Conservation (phyloP, 306 rosid genomes). For the Prunus campanulata region DNA sequence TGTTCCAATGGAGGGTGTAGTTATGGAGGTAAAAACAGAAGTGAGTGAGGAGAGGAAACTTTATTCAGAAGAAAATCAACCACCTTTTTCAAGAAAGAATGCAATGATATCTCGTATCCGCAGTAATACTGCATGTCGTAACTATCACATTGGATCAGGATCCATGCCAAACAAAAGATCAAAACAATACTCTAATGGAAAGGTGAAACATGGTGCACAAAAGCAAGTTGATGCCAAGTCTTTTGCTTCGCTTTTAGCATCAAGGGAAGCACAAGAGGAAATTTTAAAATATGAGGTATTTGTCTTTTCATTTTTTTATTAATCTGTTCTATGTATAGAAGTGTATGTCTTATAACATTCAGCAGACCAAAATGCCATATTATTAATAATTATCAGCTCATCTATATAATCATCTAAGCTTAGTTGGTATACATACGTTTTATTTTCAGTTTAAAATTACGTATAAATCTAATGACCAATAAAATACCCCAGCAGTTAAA, state of each 20-base stretch:
- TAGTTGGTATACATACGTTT: too few species aligned
- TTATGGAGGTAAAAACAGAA: constrained; percentile 47
- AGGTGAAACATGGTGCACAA: constrained; percentile 47
- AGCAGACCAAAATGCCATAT: not conserved
- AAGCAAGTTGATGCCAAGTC: constrained; percentile 69
- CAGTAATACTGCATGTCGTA: constrained; percentile 61
- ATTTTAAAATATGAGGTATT: constrained; percentile 67
- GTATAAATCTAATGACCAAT: too few species aligned
- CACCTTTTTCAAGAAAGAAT: constrained; percentile 51
- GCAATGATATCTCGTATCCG: constrained; percentile 72
- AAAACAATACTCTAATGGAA: constrained; percentile 54
- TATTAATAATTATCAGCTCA: too few species aligned
- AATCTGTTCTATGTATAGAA: not conserved
- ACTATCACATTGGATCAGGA: constrained; percentile 59
- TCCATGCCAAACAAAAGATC: constrained; percentile 60
- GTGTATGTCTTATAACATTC: not conserved
- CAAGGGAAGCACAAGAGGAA: constrained; percentile 81
- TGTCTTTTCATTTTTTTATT: not conserved
- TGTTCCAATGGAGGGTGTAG: constrained; percentile 43
- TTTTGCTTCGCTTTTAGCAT: constrained; percentile 57
- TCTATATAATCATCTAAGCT: too few species aligned
- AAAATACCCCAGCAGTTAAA: too few species aligned
- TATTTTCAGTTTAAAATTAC: too few species aligned
- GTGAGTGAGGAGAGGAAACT: constrained; percentile 43
- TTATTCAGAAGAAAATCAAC: constrained; percentile 47